Evolutionary conservation across 805 yeast species (phyloP), one percentile per base, ranked within the genome.

Genomic region (Nematodospora valgi): DNA sequence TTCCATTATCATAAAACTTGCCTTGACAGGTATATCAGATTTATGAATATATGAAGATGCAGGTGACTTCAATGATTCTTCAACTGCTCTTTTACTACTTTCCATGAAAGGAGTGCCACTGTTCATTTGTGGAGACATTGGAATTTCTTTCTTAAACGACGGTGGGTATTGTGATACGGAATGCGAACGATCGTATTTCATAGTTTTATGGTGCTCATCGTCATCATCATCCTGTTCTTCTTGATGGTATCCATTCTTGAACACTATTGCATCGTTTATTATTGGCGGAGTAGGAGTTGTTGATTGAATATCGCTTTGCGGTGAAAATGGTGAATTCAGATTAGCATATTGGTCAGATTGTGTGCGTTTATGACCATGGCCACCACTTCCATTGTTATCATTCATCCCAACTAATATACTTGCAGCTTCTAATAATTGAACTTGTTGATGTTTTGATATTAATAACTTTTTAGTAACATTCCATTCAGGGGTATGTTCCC

Each of bases 401-500:
- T 70, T 80, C 86, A 84, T 79, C 13, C 85, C 80, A 30, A 86
- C 87, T 32, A 85, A 65, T 30, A 85, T 84, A 34, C 84, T 76
- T 4, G 86, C 87, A 20, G 86, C 86, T 51, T 80, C 94, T 33
- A 85, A 66, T 24, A 85, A 66, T 59, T 85, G 94, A 11, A 86
- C 94, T 55, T 85, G 94, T 58, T 85, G 94, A 59, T 85, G 94
- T 57, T 85, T 85, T n/a, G 86, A 80, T 23, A 87, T 85, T 23
- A 82, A 65, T 35, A 86, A 64, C 54, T 83, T 84, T 46, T 85
- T 82, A 3, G 95, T 87, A 55, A 82, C 81, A 49, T 79, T 84
- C 96, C 96, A 86, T 54, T 87, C 95, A 0, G 95, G 95, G 0
- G 96, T 86, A 56, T 86, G 96, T 53, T 86, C 96, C 95, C 95